phyloP scores from a whole-genome alignment of 306 rosid species.

The Prunus armeniaca region DNA sequence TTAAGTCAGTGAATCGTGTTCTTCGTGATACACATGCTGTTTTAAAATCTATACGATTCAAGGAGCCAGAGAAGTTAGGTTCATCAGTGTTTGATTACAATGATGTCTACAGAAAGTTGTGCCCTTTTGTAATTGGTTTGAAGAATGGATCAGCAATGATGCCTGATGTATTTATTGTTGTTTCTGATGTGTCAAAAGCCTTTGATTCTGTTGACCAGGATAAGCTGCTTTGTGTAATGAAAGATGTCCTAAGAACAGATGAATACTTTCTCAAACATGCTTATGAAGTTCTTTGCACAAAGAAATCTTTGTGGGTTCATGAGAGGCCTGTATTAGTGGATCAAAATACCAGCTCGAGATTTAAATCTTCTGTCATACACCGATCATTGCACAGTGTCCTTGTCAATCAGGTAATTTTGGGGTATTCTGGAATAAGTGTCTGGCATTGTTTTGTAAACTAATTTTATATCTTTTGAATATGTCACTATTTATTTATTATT shows the following conservation, averaged over 20 bases:
- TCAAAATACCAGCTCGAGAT: constrained; percentile 30
- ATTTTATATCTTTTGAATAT: constrained; percentile 3
- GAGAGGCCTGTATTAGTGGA: constrained; percentile 38
- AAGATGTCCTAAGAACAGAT: constrained; percentile 42
- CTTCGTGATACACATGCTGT: constrained; percentile 67
- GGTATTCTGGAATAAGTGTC: constrained; percentile 2
- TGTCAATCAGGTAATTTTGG: constrained; percentile 57
- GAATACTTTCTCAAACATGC: constrained; percentile 49
- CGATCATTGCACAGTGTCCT: constrained; percentile 42
- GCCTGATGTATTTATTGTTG: constrained; percentile 57
- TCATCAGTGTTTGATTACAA: constrained; percentile 91
- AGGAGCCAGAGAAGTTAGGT: constrained; percentile 71
- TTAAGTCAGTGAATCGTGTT: constrained; percentile 63
- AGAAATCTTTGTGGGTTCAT: constrained; percentile 61
- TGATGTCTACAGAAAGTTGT: constrained; percentile 65
- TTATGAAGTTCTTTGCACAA: constrained; percentile 56
- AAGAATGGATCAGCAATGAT: constrained; percentile 32
- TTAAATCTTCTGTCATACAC: constrained; percentile 29
- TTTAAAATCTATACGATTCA: constrained; percentile 54
- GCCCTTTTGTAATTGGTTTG: constrained; percentile 51
- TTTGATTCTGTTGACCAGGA: constrained; percentile 82
- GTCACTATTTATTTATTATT: not conserved
- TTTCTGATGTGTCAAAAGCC: constrained; percentile 81
- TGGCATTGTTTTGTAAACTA: not conserved
- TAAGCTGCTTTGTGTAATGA: constrained; percentile 63